Percentiles rank a stretch among this genome's conserved stretches.
phyloP scores from a whole-genome alignment of 78 protist species.

The Dictyostelium purpureum region DNA sequence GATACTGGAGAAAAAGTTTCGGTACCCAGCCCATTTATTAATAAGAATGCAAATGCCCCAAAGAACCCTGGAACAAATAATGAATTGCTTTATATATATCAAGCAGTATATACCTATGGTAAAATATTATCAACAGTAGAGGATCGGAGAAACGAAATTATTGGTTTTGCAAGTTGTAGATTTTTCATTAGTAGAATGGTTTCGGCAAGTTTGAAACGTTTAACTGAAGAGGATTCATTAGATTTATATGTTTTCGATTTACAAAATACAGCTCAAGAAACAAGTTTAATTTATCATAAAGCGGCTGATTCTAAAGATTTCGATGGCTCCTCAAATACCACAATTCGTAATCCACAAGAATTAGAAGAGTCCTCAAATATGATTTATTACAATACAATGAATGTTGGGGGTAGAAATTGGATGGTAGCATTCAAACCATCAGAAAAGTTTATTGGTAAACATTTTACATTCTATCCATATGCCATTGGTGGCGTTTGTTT shows the following conservation, averaged over 20 bases:
- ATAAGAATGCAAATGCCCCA: slow-evolving; percentile 8
- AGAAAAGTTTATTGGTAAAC: slow-evolving; percentile 14
- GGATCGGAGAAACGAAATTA: slow-evolving; percentile 29
- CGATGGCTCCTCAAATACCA: background rate
- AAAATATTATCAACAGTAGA: slow-evolving; percentile 16
- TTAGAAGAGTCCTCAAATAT: background rate
- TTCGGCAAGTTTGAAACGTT: slow-evolving; percentile 25
- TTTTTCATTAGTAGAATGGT: slow-evolving; percentile 53
- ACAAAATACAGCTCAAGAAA: background rate
- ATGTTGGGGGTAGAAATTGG: slow-evolving; percentile 74
- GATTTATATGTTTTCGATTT: slow-evolving; percentile 57
- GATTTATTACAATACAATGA: slow-evolving; percentile 67
- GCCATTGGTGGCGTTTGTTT: slow-evolving; percentile 70
- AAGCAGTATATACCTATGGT: slow-evolving; percentile 39
- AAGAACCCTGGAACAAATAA: background rate
- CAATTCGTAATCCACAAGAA: background rate
- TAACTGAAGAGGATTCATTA: slow-evolving; percentile 68
- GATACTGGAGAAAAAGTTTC: slow-evolving; percentile 55
- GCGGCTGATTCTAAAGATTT: background rate
- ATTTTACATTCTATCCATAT: slow-evolving; percentile 58
- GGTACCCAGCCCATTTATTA: slow-evolving; percentile 12
- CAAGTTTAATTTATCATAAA: background rate
- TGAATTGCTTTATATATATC: slow-evolving; percentile 30
- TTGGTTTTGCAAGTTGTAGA: slow-evolving; percentile 57
- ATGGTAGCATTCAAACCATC: slow-evolving; percentile 43